Percentiles rank a stretch among this genome's conserved stretches.
phyloP scores from a whole-genome alignment of 2,329 filamentous ascomycete species.

The Alternaria angustiovoidea region DNA sequence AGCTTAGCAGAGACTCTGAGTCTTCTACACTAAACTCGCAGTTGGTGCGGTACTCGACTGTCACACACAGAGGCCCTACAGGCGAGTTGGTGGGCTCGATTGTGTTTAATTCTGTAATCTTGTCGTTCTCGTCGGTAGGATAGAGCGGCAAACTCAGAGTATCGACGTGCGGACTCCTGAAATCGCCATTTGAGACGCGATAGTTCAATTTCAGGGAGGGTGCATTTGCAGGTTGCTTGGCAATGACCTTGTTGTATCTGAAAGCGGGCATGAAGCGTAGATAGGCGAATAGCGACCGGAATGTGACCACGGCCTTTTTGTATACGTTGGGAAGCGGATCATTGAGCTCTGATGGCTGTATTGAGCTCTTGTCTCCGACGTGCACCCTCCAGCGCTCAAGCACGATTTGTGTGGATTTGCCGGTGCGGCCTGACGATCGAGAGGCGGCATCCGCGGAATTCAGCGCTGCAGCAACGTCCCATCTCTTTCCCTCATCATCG shows the following conservation, averaged over 20 bases:
- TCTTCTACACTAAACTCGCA: slow-evolving; percentile 93
- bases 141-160: slow-evolving; percentile 75
- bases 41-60: slow-evolving; percentile 84
- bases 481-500: slow-evolving; percentile 89
- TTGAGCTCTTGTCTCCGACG: slow-evolving; percentile 67
- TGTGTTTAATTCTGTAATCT: slow-evolving; percentile 70
- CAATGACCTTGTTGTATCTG: slow-evolving; percentile 79
- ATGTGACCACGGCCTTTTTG: slow-evolving; percentile 96
- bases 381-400: slow-evolving; percentile 92
- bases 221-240: slow-evolving; percentile 72
- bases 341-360: slow-evolving; percentile 64
- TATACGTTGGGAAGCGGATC: slow-evolving; percentile 84
- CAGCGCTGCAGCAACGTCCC: slow-evolving; percentile 88
- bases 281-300: slow-evolving; percentile 85
- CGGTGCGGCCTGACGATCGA: slow-evolving; percentile 57
- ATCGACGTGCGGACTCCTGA: slow-evolving; percentile 66
- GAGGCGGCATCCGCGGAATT: slow-evolving; percentile 64
- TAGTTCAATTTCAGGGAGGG: slow-evolving; percentile 76
- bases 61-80: slow-evolving; percentile 81
- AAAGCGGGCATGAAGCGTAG: slow-evolving; percentile 84
- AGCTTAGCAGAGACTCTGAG: slow-evolving; percentile 88
- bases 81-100: slow-evolving; percentile 89
- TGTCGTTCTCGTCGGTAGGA: slow-evolving; percentile 61
- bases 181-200: slow-evolving; percentile 73
- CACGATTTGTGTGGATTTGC: slow-evolving; percentile 72